Conservation (phyloP, 768 basidiomycete species). For the Lentinus tigrinus region DNA sequence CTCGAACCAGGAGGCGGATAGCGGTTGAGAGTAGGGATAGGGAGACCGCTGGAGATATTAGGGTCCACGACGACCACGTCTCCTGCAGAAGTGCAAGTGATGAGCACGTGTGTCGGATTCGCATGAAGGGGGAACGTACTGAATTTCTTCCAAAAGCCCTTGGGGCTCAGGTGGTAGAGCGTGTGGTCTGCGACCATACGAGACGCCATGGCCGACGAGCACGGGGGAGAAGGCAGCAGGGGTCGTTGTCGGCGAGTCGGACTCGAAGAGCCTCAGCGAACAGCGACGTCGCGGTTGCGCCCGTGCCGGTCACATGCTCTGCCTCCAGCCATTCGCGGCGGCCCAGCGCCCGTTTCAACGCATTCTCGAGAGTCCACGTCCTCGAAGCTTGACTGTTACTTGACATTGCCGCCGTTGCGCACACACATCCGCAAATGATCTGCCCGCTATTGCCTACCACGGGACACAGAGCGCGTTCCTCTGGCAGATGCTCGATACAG, state of each 20-base stretch:
- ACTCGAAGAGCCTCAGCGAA: background rate
- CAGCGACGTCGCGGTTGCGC: conserved; percentile 4
- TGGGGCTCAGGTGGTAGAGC: conserved; percentile 83
- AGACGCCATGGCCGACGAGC: conserved; percentile 51
- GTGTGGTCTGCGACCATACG: conserved; percentile 86
- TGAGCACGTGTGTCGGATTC: background rate
- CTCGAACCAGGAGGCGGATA: conserved; percentile 88
- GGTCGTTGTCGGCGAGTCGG: background rate
- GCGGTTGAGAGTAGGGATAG: conserved; percentile 67
- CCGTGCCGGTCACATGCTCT: conserved; percentile 9
- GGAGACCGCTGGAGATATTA: conserved; percentile 88
- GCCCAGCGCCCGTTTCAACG: background rate
- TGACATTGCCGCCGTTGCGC: too few species aligned
- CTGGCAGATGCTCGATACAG: background rate
- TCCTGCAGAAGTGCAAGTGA: conserved; percentile 43
- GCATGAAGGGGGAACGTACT: conserved; percentile 47
- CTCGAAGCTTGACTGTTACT: too few species aligned
- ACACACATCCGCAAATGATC: background rate
- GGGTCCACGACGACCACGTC: conserved; percentile 85
- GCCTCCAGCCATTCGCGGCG: background rate
- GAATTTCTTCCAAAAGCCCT: conserved; percentile 97
- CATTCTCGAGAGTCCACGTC: too few species aligned
- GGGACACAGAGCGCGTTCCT: too few species aligned
- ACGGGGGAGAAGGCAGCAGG: background rate
- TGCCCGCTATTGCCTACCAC: conserved; percentile 1